phyloP scores from a whole-genome alignment of 2,329 filamentous ascomycete genomes.

The Gaeumannomyces tritici region DNA sequence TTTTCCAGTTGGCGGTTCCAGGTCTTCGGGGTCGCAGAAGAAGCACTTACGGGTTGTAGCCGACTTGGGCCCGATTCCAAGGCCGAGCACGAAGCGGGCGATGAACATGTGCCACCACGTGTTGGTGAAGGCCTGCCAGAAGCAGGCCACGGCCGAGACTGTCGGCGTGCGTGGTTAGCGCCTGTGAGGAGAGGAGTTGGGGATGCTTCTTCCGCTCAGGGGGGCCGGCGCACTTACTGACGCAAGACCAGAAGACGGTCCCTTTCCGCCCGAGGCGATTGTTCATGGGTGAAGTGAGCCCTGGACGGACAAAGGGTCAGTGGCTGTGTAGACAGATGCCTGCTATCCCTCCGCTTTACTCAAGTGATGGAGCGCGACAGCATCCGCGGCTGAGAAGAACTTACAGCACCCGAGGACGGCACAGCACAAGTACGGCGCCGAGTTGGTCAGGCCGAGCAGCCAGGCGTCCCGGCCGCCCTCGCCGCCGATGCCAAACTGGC shows the following conservation, averaged over 20 bases:
- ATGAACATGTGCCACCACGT: conserved; percentile 60
- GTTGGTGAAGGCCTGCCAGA: conserved; percentile 37
- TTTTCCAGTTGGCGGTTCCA: neutral
- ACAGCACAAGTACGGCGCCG: conserved; percentile 54
- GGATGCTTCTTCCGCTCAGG: too few species aligned
- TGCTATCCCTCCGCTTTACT: neutral
- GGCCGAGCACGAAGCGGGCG: conserved; percentile 58
- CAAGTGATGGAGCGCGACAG: neutral
- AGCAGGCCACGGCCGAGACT: conserved; percentile 15
- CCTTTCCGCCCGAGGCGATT: conserved; percentile 59
- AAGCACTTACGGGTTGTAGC: conserved; percentile 44
- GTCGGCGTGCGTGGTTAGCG: neutral
- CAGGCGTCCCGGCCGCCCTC: conserved; percentile 16
- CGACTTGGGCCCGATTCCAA: conserved; percentile 62
- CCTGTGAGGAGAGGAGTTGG: neutral
- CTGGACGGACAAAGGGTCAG: neutral
- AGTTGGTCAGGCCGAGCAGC: conserved; percentile 45
- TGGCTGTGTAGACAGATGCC: too few species aligned
- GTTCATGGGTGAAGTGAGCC: conserved; percentile 60
- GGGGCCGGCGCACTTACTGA: conserved; percentile 16
- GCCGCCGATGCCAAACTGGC: conserved; percentile 49
- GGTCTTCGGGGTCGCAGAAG: conserved; percentile 12
- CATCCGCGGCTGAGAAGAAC: neutral
- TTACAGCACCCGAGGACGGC: conserved; percentile 58
- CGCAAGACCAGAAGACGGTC: conserved; percentile 60